Conservation (phyloP, 2,329 filamentous ascomycete genomes). For the Ceratocystis smalleyi region DNA sequence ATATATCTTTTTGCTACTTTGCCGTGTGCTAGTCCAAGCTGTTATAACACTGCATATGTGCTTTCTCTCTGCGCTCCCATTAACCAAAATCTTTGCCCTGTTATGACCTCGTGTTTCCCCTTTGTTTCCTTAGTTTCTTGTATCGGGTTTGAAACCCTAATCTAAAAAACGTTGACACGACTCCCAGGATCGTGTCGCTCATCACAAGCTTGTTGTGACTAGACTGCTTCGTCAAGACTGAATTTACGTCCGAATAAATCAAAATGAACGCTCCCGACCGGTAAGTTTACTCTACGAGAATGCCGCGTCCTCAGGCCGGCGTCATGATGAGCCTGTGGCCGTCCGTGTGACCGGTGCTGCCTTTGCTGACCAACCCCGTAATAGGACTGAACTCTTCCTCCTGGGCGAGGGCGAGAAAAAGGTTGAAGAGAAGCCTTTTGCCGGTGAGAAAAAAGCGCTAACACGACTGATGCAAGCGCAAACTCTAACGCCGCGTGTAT, state of each 20-base stretch:
- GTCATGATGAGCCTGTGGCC: not conserved
- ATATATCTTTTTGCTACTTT: not conserved
- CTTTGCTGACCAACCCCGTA: constrained; percentile 17
- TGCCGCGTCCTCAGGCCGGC: constrained; percentile 24
- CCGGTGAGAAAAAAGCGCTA: constrained; percentile 43
- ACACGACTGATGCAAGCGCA: not conserved
- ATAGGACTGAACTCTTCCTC: constrained; percentile 84
- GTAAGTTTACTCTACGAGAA: constrained; percentile 31
- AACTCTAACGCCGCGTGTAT: not conserved
- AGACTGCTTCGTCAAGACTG: not conserved
- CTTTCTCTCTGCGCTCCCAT: not conserved
- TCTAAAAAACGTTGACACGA: not conserved
- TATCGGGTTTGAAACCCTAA: not conserved
- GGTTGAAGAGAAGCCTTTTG: constrained; percentile 74
- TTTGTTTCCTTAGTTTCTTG: not conserved
- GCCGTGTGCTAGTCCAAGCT: not conserved
- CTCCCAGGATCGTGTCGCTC: not conserved
- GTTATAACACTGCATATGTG: not conserved
- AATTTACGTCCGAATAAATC: not conserved
- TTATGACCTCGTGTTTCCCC: not conserved
- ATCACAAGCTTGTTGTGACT: not conserved
- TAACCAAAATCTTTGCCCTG: not conserved
- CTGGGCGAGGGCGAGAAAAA: constrained; percentile 84
- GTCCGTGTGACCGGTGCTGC: not conserved
- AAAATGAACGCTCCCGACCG: constrained; percentile 43